These are phyloP conservation scores for Neurospora sp. DNA, from an alignment of 495 filamentous ascomycete genomes.

Conservation along the genomic window DNA sequence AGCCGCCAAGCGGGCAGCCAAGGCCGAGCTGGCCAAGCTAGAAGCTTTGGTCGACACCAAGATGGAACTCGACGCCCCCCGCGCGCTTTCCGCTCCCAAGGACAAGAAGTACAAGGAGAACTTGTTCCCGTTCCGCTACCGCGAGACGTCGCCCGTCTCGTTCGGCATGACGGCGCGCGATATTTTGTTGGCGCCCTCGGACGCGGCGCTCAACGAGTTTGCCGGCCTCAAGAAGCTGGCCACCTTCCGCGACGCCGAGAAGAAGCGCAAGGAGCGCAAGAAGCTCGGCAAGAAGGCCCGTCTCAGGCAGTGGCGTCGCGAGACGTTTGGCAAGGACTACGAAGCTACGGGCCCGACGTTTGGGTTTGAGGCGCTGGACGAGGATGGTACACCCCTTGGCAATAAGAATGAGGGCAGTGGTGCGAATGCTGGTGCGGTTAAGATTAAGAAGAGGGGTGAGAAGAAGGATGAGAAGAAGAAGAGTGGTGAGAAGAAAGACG, in stretches of 20 bases:
- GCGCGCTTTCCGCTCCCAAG: slow-evolving; percentile 35
- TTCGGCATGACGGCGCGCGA: slow-evolving; percentile 85
- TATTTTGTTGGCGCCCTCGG: slow-evolving; percentile 77
- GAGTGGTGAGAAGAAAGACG: slow-evolving; percentile 35
- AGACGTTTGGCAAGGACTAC: slow-evolving; percentile 69
- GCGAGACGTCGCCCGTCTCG: slow-evolving; percentile 80
- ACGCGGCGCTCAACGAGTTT: slow-evolving; percentile 79
- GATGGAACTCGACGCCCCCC: slow-evolving; percentile 57
- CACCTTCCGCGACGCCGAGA: slow-evolving; percentile 73
- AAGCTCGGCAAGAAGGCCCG: slow-evolving; percentile 83
- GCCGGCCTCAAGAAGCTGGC: slow-evolving; percentile 93
- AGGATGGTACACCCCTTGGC: not conserved
- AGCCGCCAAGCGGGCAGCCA: slow-evolving; percentile 63
- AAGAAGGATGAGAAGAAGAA: not conserved
- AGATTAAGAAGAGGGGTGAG: slow-evolving; percentile 4
- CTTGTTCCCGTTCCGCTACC: slow-evolving; percentile 63
- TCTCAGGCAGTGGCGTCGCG: slow-evolving; percentile 81
- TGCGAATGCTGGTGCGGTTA: slow-evolving; percentile 7
- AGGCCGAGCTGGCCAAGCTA: slow-evolving; percentile 70
- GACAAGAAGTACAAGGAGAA: slow-evolving; percentile 5
- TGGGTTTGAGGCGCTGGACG: slow-evolving; percentile 27
- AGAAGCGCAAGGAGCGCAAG: slow-evolving; percentile 82
- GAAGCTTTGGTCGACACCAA: slow-evolving; percentile 80
- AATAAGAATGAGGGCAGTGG: slow-evolving; percentile 7
- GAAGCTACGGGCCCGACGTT: slow-evolving; percentile 38